Evolutionary conservation across 169 alveolate genomes (phyloP).

Genomic region (Eimeria acervulina): DNA sequence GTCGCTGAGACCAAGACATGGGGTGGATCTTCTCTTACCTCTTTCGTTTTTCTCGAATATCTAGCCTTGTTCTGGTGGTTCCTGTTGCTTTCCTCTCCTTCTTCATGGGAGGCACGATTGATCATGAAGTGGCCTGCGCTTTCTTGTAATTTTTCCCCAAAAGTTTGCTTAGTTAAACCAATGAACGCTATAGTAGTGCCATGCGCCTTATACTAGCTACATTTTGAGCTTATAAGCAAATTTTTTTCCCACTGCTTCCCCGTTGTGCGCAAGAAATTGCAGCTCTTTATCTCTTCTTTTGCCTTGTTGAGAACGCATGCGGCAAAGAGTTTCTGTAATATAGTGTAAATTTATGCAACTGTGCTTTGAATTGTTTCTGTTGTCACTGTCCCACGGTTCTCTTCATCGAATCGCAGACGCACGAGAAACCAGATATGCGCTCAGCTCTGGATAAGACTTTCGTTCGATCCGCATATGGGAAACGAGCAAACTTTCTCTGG

Average conservation of each 20-base stretch:
- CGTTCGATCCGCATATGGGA: neutral
- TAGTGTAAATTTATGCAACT: neutral
- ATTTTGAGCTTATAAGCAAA: neutral
- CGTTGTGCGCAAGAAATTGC: neutral
- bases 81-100: too few relatives aligned
- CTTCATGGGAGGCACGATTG: too few relatives aligned
- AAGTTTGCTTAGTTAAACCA: too few relatives aligned
- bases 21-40: too few relatives aligned
- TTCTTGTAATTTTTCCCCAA: neutral
- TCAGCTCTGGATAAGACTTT: neutral
- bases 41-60: too few relatives aligned
- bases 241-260: too few relatives aligned
- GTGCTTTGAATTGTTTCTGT: neutral
- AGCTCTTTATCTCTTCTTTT: neutral
- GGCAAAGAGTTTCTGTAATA: too few relatives aligned
- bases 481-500: neutral
- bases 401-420: neutral
- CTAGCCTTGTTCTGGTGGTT: too few relatives aligned
- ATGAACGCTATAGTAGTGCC: neutral
- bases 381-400: neutral
- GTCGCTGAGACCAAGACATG: too few relatives aligned
- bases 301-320: too few relatives aligned
- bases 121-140: too few relatives aligned
- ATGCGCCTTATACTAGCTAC: neutral
- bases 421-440: neutral